phyloP scores from a whole-genome alignment of 2,329 filamentous ascomycete genomes.

The Alternaria incomplexa region DNA sequence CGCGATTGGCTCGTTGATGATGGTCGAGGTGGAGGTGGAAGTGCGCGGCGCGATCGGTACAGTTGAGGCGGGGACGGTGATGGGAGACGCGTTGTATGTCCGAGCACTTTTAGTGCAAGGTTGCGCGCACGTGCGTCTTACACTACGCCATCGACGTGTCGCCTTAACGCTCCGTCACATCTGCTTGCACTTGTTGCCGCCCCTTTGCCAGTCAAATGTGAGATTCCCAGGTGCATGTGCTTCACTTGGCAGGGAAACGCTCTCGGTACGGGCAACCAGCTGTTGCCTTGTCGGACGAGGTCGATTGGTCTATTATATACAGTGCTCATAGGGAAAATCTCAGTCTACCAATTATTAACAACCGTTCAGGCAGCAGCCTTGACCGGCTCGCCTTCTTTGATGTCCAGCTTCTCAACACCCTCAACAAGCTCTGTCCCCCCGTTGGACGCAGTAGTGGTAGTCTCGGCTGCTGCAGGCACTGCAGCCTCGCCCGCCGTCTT shows the following conservation, averaged over 20 bases:
- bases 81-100: conserved; percentile 25
- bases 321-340: neutral
- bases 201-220: neutral
- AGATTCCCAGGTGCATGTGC: neutral
- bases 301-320: neutral
- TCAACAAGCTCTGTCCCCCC: conserved; percentile 19
- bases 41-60: conserved; percentile 21
- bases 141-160: conserved; percentile 5
- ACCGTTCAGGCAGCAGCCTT: conserved; percentile 15
- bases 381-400: conserved; percentile 28
- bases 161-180: neutral
- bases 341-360: neutral
- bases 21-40: conserved; percentile 9
- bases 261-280: neutral
- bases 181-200: neutral
- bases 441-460: neutral
- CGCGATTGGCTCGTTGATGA: conserved; percentile 13
- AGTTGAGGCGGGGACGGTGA: conserved; percentile 23
- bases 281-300: neutral
- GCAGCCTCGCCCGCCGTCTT: neutral
- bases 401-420: conserved; percentile 31
- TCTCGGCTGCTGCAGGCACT: neutral
- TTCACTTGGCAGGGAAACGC: neutral
- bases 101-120: conserved; percentile 22
- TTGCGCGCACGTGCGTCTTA: conserved; percentile 15